A percentile compares a stretch with the other conserved stretches of the same genome.
These are phyloP conservation scores for Pythium folliculosum DNA, from an alignment of 352 stramenopile genomes.

Conservation along the genomic window DNA sequence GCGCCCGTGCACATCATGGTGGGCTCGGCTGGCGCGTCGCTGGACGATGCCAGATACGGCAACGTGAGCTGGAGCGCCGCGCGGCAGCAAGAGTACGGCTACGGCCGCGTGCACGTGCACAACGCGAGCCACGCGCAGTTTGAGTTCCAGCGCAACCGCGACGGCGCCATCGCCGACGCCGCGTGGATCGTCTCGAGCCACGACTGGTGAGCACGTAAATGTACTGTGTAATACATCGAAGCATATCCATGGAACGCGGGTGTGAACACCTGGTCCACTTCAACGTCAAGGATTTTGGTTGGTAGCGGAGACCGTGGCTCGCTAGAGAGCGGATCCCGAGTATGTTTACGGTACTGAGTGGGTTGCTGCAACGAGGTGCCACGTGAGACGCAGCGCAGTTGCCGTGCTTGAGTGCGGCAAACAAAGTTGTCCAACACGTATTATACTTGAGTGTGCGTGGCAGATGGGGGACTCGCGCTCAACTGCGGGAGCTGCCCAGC, in stretches of 20 bases:
- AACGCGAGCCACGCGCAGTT: constrained; percentile 31
- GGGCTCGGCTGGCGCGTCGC: constrained; percentile 27
- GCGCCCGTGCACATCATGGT: constrained; percentile 36
- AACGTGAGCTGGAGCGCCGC: constrained; percentile 25
- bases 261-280: no score
- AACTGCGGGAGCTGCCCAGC: no score
- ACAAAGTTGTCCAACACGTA: no score
- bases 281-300: no score
- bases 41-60: constrained; percentile 24
- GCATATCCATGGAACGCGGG: constrained; percentile 16
- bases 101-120: constrained; percentile 32
- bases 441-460: no score
- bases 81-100: constrained; percentile 28
- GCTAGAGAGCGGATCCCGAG: no score
- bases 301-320: no score
- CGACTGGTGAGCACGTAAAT: constrained; percentile 12
- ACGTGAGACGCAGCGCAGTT: no score
- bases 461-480: no score
- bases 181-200: constrained; percentile 34
- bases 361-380: no score
- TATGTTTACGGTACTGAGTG: no score
- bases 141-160: constrained; percentile 28
- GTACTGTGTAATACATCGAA: constrained; percentile 16
- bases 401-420: no score
- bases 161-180: constrained; percentile 17